Evolutionary conservation across 2,329 filamentous ascomycete genomes (phyloP).

Genomic region (Pseudopithomyces maydicus): DNA sequence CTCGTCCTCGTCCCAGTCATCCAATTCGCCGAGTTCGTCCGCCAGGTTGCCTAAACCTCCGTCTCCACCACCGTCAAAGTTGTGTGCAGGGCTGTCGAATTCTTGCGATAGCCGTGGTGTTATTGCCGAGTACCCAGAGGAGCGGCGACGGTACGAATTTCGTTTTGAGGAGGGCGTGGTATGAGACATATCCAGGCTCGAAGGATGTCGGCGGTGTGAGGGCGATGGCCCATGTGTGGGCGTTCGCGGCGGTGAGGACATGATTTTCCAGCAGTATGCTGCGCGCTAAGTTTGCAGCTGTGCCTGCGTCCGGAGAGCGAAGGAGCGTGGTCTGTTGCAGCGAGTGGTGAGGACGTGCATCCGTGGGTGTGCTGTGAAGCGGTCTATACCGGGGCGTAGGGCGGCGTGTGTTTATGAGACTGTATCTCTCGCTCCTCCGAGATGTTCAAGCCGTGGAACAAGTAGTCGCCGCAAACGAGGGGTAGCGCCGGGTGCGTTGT

Average conservation of each 20-base stretch:
- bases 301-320: background rate
- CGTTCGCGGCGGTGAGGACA: slow-evolving; percentile 51
- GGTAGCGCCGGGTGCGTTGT: slow-evolving; percentile 1
- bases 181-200: slow-evolving; percentile 50
- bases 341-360: slow-evolving; percentile 8
- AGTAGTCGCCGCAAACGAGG: background rate
- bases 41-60: slow-evolving; percentile 77
- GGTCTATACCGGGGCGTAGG: background rate
- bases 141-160: slow-evolving; percentile 46
- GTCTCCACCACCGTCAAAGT: slow-evolving; percentile 45
- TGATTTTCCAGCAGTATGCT: slow-evolving; percentile 18
- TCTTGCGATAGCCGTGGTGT: slow-evolving; percentile 48
- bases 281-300: slow-evolving; percentile 2
- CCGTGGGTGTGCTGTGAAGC: background rate
- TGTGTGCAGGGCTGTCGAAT: slow-evolving; percentile 47
- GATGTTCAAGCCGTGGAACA: background rate
- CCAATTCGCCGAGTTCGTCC: slow-evolving; percentile 70
- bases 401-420: background rate
- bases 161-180: slow-evolving; percentile 42
- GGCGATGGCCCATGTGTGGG: slow-evolving; percentile 43
- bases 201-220: slow-evolving; percentile 46
- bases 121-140: slow-evolving; percentile 53
- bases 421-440: background rate
- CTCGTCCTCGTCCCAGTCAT: slow-evolving; percentile 70
- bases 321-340: background rate